Base-by-base conservation (phyloP, 129 eudicot species). In the Mikania micrantha region DNA sequence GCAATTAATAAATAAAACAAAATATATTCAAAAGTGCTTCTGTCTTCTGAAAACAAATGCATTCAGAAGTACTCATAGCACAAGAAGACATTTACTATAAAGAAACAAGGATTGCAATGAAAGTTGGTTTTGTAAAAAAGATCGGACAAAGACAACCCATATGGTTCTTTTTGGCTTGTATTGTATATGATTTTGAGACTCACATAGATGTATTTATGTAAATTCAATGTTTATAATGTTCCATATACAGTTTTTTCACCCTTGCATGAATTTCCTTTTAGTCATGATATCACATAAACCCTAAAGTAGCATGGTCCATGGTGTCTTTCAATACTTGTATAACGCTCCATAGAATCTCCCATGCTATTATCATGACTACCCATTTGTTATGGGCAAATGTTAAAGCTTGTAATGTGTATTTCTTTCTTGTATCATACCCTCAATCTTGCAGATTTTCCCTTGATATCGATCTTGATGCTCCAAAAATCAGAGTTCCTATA, bases 401-500 rank as follows among this genome's bases (percentile, higher is more conserved):
- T 74, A 41, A 65, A 34, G 53, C 29, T 59, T 64, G 48, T 39
- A 57, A 58, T 10, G 2, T 47, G 48, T 67, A 36, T 47, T 34
- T 47, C 29, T 40, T 39, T 17, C 69, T 38, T 53, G 47, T 44
- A 36, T 77, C 24, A 48, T 48, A 7, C 38, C 63, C 58, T 59
- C 71, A 40, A 32, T 48, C 38, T 53, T 16, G 60, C 95, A 94
- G 99, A 71, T 94, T 94, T 74, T 92, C 99, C 70, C 96, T 94
- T 69, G 96, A 94, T 79, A 85, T 94, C 79, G 99, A 94, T 73
- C 91, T 94, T 81, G 99, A 89, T 85, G 99, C 97, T 74, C 99
- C 99, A 42, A 94, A 94, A 89, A 93, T 94, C 28, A 90, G 90
- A 79, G 84, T 94, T 53, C 99, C 99, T 68, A 75, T 94, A 59